Evolutionary conservation across 1,284 basidiomycete genomes (phyloP), one percentile per base, ranked within the genome.

Genomic region (Anthracocystis panici-leucophaei): DNA sequence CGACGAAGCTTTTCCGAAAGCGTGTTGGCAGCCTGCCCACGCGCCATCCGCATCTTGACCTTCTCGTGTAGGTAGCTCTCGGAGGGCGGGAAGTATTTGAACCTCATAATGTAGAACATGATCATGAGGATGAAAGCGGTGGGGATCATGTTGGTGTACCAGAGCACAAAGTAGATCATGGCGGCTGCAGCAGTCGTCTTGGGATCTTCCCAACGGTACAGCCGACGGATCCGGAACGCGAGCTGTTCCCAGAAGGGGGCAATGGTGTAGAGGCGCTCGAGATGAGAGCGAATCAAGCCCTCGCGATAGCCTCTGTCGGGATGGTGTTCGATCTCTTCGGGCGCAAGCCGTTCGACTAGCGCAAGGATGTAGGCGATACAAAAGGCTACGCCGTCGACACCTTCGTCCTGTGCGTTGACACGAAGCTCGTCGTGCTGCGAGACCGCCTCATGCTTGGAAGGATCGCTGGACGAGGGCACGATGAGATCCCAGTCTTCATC

Each of bases 191-290:
- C 80, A 4, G 83, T 82, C 5, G 60, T 74, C 29, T 70, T 73
- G 41, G 75, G 70, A 51, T 77, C 70, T 25, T 77, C 75, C 75
- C 75, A 77, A 3, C 75, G 70, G 33, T 77, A 77, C 31, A 77
- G 54, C 1, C 66, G 60, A 3, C 75, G 69, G 8, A 61, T 60
- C 14, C 70, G 65, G 35, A 42, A 35, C 29, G 54, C 73, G 14
- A 85, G 75, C 63, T 81, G 75, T 55, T 85, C 83, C 83, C 83
- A 85, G 53, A 85, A 85, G 0, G 83, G 83, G 7, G 83, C 83
- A 53, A 84, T 85, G 29, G 83, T 75, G 58, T 85, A 85, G 31
- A 85, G 73, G 7, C 83, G 78, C 57, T 83, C 82, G 21, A 85
- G 53, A 50, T 85, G 83, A 16, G 80, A 81, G 14, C 83, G 79